Evolutionary conservation across 352 stramenopile genomes (phyloP).

Genomic region (Phytophthora hybrid): DNA sequence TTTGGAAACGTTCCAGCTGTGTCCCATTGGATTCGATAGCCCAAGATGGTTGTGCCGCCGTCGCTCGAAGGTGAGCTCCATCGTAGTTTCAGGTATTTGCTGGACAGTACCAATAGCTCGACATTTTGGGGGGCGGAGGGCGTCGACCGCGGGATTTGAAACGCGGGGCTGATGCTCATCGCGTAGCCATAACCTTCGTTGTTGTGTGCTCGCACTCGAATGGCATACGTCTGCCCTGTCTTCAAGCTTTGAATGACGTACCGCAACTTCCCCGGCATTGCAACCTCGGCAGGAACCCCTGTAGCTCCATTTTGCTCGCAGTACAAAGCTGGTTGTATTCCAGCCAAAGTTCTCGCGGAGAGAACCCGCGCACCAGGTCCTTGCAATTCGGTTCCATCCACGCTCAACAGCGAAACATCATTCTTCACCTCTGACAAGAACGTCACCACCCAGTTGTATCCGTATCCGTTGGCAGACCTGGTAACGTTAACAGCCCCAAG

Average conservation of each 20-base stretch:
- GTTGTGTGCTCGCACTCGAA: slow-evolving; percentile 74
- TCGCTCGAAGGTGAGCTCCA: slow-evolving; percentile 73
- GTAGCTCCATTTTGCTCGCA: slow-evolving; percentile 57
- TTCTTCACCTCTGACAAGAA: slow-evolving; percentile 91
- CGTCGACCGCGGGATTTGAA: slow-evolving; percentile 61
- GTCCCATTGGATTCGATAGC: slow-evolving; percentile 92
- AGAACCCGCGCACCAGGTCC: slow-evolving; percentile 88
- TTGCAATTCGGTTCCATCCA: slow-evolving; percentile 93
- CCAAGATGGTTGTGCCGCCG: slow-evolving; percentile 73
- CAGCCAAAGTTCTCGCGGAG: slow-evolving; percentile 74
- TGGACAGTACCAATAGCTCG: slow-evolving; percentile 67
- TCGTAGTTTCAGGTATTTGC: slow-evolving; percentile 76
- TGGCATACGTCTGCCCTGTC: slow-evolving; percentile 69
- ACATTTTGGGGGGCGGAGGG: slow-evolving; percentile 48
- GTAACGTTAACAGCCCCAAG: slow-evolving; percentile 92
- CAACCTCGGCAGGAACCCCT: slow-evolving; percentile 49
- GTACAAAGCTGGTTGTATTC: slow-evolving; percentile 83
- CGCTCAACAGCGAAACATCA: slow-evolving; percentile 84
- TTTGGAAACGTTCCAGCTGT: slow-evolving; percentile 22
- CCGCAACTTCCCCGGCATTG: slow-evolving; percentile 28
- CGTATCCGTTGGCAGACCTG: slow-evolving; percentile 92
- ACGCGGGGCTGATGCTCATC: slow-evolving; percentile 53
- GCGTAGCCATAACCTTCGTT: slow-evolving; percentile 66
- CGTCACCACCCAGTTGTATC: slow-evolving; percentile 96
- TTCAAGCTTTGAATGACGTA: slow-evolving; percentile 57